phyloP scores from a whole-genome alignment of 2,329 filamentous ascomycete genomes.

The Fusarium sp. region DNA sequence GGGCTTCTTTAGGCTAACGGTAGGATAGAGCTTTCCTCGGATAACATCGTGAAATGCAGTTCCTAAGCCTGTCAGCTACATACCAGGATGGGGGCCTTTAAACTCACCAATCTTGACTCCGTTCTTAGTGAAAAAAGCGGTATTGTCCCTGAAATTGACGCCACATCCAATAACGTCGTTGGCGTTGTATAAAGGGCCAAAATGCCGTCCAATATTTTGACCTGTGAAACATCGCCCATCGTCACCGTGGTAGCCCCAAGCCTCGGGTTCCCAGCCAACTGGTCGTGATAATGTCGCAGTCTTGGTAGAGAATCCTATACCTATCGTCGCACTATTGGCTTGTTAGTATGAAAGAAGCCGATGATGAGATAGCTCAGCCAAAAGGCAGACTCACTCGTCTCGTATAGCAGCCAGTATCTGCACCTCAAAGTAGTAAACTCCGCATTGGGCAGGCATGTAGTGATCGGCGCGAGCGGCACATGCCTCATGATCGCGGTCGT shows the following conservation, averaged over 20 bases:
- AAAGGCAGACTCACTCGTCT: conserved; percentile 63
- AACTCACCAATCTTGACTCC: conserved; percentile 66
- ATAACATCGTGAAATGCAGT: conserved; percentile 76
- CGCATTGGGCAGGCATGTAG: conserved; percentile 88
- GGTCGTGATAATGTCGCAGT: conserved; percentile 65
- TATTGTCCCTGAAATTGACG: conserved; percentile 72
- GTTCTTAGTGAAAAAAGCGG: conserved; percentile 78
- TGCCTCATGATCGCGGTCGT: conserved; percentile 77
- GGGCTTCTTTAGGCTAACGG: conserved; percentile 73
- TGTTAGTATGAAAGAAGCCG: conserved; percentile 7
- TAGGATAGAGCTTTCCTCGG: conserved; percentile 73
- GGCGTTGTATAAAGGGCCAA: conserved; percentile 66
- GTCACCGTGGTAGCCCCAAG: conserved; percentile 77
- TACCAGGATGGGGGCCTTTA: neutral
- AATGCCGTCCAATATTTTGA: conserved; percentile 67
- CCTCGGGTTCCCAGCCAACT: conserved; percentile 75
- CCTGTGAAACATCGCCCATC: conserved; percentile 72
- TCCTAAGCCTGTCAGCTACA: conserved; percentile 56
- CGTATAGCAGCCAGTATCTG: conserved; percentile 62
- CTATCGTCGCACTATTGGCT: conserved; percentile 66
- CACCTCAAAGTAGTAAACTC: conserved; percentile 94
- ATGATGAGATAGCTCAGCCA: neutral
- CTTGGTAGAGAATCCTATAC: conserved; percentile 71
- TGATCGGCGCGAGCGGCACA: conserved; percentile 85
- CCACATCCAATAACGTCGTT: conserved; percentile 74